Evolutionary conservation across 1,284 basidiomycete species (phyloP).

Genomic region (Uromyces viciae-fabae): DNA sequence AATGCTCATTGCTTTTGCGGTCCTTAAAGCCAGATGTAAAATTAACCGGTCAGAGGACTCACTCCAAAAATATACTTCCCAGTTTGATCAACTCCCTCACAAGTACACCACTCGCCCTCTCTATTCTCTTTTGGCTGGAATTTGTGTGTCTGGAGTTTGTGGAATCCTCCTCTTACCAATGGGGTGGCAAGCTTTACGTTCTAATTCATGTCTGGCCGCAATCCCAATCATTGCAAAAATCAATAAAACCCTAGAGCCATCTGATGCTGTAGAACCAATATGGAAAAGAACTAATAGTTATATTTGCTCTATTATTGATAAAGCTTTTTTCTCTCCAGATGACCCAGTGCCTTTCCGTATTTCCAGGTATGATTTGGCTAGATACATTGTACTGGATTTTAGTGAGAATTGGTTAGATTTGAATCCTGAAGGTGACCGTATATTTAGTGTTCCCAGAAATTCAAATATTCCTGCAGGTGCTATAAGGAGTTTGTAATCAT

Average conservation of each 20-base stretch:
- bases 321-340: not conserved
- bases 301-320: not conserved
- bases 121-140: not conserved
- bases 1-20: slow-evolving; percentile 1
- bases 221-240: not conserved
- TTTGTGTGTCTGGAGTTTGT: not conserved
- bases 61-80: not conserved
- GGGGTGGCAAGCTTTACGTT: too few relatives aligned
- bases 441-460: not conserved
- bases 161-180: not conserved
- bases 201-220: not conserved
- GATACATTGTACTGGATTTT: slow-evolving; percentile 12
- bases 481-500: not conserved
- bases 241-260: not conserved
- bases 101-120: not conserved
- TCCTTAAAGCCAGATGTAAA: not conserved
- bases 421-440: not conserved
- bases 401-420: not conserved
- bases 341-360: not conserved
- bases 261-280: not conserved
- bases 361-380: not conserved
- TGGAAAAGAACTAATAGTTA: slow-evolving; percentile 17
- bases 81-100: not conserved
- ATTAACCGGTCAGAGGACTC: not conserved
- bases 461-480: not conserved